Evolutionary conservation across 208 protist genomes (phyloP), one percentile per base, ranked within the genome.

Genomic region (Crithidia sp.): DNA sequence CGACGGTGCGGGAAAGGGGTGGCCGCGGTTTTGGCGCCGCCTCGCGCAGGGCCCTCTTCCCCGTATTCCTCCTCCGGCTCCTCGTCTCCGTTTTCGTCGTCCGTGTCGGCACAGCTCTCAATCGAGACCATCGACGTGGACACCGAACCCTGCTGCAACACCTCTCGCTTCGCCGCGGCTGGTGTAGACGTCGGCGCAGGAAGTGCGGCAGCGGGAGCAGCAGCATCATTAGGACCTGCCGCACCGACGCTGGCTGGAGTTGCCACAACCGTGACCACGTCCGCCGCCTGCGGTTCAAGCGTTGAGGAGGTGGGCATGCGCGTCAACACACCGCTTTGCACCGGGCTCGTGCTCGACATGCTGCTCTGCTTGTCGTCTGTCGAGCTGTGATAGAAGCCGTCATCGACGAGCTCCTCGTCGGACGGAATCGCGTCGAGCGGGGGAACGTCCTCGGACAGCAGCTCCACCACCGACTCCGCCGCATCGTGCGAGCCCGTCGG

Each of bases 341-440:
- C 52, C 10, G 50, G 60, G n/a, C 44, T 62, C 36, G 62, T 70
- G 49, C 49, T 70, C 10, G 41, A 50, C 16, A 43, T 74, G 67
- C 62, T 67, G 41, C 45, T 71, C 4, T 65, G 52, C 17, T 41
- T 49, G 16, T 56, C 60, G 28, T 65, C 39, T 9, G 64, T 44
- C 17, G 53, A 74, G 55, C 67, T 58, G 16, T 69, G 52, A 28
- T 79, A 79, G 49, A 79, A 79, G 60, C 74, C 74, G 74, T 79
- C 74, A 13, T 79, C 74, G 47, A 79, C 55, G 14, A 74, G 8
- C 39, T 79, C 74, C 61, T 74, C 74, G 43, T 79, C 67, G 45
- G 62, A 79, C 28, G 63, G 74, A 53, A 79, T 49, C 7, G 56
- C 64, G 49, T 74, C 74, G 13, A 74, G 41, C 4, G 67, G 74